Percentiles rank a stretch among this genome's conserved stretches.
These are phyloP conservation scores for Erythrophleum fordii DNA, from an alignment of 306 rosid species.

Conservation along the genomic window DNA sequence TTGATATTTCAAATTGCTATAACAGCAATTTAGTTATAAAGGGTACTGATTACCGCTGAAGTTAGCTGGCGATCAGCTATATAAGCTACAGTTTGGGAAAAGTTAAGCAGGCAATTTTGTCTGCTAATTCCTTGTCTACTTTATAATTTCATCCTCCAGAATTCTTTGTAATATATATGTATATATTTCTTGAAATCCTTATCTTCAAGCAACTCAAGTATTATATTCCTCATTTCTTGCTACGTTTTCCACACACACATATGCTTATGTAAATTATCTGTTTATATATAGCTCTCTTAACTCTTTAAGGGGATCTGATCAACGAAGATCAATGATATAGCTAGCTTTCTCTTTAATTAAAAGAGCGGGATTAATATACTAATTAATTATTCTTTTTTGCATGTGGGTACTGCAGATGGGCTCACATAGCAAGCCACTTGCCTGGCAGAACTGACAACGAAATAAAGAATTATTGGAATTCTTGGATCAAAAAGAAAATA, in stretches of 20 bases:
- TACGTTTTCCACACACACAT: neutral
- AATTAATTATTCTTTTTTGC: neutral
- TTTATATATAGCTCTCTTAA: no score
- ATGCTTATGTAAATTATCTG: no score
- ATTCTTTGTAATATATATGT: neutral
- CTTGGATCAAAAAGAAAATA: conserved; percentile 95
- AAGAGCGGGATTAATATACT: neutral
- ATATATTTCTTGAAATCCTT: neutral
- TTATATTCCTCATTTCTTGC: conserved; percentile 1
- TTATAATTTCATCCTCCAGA: neutral
- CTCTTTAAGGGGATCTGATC: no score
- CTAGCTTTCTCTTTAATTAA: neutral
- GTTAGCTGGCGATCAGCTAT: neutral
- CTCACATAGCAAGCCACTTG: conserved; percentile 93
- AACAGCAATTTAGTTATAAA: neutral
- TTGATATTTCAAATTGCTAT: neutral
- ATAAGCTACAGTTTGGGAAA: conserved; percentile 12
- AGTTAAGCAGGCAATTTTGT: conserved; percentile 24
- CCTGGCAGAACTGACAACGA: conserved; percentile 98
- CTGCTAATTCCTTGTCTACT: neutral
- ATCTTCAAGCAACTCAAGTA: conserved; percentile 6
- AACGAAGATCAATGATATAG: neutral
- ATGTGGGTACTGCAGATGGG: conserved; percentile 70
- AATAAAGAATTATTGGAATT: conserved; percentile 96
- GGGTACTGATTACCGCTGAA: no score